Evolutionary conservation across 495 filamentous ascomycete species (phyloP).

Genomic region (Rhizodiscina lignyota): DNA sequence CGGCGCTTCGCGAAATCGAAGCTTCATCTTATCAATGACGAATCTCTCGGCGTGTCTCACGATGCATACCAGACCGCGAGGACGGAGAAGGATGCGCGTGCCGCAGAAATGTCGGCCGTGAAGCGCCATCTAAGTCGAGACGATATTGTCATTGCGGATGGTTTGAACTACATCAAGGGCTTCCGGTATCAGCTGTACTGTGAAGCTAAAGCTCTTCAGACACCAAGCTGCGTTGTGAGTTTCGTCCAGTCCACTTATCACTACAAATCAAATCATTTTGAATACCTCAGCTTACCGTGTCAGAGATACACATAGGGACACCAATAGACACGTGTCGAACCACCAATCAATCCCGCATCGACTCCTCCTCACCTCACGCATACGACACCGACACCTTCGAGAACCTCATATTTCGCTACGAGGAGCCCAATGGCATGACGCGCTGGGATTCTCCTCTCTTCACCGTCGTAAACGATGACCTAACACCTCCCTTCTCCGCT

Average conservation of each 20-base stretch:
- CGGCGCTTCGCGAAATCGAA: not conserved
- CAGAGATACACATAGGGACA: slow-evolving; percentile 64
- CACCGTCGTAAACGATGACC: slow-evolving; percentile 69
- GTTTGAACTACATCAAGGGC: slow-evolving; percentile 95
- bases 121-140: slow-evolving; percentile 65
- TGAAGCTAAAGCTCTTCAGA: slow-evolving; percentile 75
- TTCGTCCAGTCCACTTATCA: too few species aligned
- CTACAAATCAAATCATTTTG: not conserved
- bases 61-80: slow-evolving; percentile 48
- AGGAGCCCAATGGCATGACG: slow-evolving; percentile 89
- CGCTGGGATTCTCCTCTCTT: slow-evolving; percentile 93
- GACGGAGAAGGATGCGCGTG: slow-evolving; percentile 85
- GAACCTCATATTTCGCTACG: slow-evolving; percentile 87
- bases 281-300: not conserved
- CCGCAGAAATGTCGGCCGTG: slow-evolving; percentile 64
- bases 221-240: slow-evolving; percentile 64
- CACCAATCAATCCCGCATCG: slow-evolving; percentile 30
- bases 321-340: slow-evolving; percentile 46
- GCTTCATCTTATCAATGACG: slow-evolving; percentile 46
- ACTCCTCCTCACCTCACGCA: slow-evolving; percentile 2
- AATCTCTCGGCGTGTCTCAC: slow-evolving; percentile 43
- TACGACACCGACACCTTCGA: slow-evolving; percentile 53
- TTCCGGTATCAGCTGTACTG: slow-evolving; percentile 93
- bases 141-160: slow-evolving; percentile 78
- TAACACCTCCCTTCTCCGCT: slow-evolving; percentile 40